These are phyloP conservation scores for Mycena citricolor DNA, from an alignment of 1,284 basidiomycete species.

Conservation along the genomic window DNA sequence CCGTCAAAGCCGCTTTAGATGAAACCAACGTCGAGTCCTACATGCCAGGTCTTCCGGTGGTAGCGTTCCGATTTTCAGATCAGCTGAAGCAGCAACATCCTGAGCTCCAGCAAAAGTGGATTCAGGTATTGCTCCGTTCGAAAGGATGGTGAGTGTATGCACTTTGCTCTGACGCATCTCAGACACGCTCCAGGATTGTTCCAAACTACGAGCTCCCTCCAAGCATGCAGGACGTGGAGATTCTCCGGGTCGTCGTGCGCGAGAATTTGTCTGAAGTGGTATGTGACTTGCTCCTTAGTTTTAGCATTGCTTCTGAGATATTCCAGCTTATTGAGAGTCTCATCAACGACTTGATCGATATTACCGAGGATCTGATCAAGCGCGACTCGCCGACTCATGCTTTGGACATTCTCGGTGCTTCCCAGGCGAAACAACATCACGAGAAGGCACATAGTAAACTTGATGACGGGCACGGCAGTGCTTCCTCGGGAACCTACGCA, in stretches of 20 bases:
- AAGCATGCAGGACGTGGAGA: slow-evolving; percentile 65
- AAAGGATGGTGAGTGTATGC: slow-evolving; percentile 64
- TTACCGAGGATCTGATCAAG: slow-evolving; percentile 54
- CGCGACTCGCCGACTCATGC: slow-evolving; percentile 50
- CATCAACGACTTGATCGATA: slow-evolving; percentile 61
- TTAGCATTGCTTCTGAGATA: slow-evolving; percentile 1
- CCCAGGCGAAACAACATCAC: slow-evolving; percentile 34
- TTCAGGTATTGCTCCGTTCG: slow-evolving; percentile 76
- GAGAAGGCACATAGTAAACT: slow-evolving; percentile 30
- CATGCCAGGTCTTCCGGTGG: slow-evolving; percentile 82
- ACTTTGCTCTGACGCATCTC: too few relatives aligned
- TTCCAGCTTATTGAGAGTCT: slow-evolving; percentile 62
- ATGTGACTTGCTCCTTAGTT: slow-evolving; percentile 16
- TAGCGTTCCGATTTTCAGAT: slow-evolving; percentile 89
- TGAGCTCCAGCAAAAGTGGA: slow-evolving; percentile 83
- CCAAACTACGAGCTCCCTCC: slow-evolving; percentile 87
- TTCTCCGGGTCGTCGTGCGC: slow-evolving; percentile 84
- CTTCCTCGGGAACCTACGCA: slow-evolving; percentile 61
- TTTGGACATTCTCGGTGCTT: slow-evolving; percentile 43
- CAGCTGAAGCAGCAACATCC: slow-evolving; percentile 70
- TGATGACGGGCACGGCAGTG: slow-evolving; percentile 43
- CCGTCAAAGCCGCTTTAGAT: slow-evolving; percentile 39
- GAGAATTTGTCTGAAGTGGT: slow-evolving; percentile 70
- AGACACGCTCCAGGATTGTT: slow-evolving; percentile 63
- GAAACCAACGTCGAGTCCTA: slow-evolving; percentile 66